These are phyloP conservation scores for Astrephomene gubernaculifera DNA, from an alignment of 139 green algal genomes.

Conservation along the genomic window DNA sequence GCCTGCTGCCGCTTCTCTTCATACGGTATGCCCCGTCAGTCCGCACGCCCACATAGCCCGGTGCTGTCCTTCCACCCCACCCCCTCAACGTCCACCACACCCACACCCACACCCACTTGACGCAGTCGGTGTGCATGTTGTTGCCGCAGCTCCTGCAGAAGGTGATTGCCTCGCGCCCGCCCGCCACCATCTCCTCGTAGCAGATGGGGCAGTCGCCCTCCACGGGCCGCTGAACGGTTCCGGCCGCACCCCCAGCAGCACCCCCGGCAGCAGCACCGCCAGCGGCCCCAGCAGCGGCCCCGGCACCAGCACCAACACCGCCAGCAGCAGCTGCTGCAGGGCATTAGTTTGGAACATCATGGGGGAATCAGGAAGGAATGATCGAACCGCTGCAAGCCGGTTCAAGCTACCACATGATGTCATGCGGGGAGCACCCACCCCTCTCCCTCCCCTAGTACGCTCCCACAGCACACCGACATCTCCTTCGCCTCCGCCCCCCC, in stretches of 20 bases:
- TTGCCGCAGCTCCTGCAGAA: constrained; percentile 67
- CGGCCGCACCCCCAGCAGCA: neutral
- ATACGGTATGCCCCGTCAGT: too few relatives aligned
- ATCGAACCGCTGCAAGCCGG: too few relatives aligned
- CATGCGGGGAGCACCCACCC: too few relatives aligned
- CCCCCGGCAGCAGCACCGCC: neutral
- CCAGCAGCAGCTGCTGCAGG: neutral
- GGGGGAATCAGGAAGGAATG: too few relatives aligned
- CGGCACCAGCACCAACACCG: neutral
- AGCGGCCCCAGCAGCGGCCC: neutral
- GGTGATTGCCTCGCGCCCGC: constrained; percentile 44
- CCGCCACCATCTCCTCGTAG: constrained; percentile 39
- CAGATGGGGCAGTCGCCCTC: constrained; percentile 51
- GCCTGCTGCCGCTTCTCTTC: too few relatives aligned
- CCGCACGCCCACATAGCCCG: too few relatives aligned
- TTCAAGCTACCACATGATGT: too few relatives aligned
- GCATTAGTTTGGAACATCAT: too few relatives aligned
- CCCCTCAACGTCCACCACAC: neutral
- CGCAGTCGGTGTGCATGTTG: constrained; percentile 70
- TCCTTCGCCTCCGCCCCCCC: neutral
- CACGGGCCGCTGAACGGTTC: constrained; percentile 28
- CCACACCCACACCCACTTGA: neutral
- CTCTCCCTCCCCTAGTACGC: too few relatives aligned
- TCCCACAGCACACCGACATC: too few relatives aligned
- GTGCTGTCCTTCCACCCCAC: neutral